Base-by-base conservation (phyloP, 2,329 filamentous ascomycete species). In the Colletotrichum eremochloae region DNA sequence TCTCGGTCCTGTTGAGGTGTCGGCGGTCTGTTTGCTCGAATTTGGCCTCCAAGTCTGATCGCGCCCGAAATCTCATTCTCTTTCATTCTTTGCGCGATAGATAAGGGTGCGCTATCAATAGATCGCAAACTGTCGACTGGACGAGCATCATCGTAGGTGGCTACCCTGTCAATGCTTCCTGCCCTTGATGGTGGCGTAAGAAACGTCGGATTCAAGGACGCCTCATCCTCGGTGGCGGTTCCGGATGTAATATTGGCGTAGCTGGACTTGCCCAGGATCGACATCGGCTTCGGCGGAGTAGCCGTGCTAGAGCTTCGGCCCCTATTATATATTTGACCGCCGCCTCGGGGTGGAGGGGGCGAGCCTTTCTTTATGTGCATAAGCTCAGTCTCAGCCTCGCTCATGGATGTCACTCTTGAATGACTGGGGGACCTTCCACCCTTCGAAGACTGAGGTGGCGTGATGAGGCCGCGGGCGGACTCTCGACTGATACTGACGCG, bases 321-420 rank as follows among this genome's bases (percentile, higher is more conserved):
- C 50, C 70, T 75, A 60, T 79, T 78, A 42, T 77, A 76, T 9
- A 81, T 76, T 60, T 74, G 67, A 11, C 78, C 77, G 14, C 77
- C 74, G 15, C 78, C 76, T 72, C 77, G 73, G 33, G 76, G 73
- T 18, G 79, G 76, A 0, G 81, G 78, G 11, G 82, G 81, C 18
- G 83, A 81, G 1, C 73, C 78, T 68, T 78, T 80, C 3, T 80
- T 83, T 71, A 88, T 84, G 57, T 82, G 81, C 56, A 81, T 82
- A 8, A 88, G 77, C 24, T 81, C 80, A 33, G 83, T 74, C 73
- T 86, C 83, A 0, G 86, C 86, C 40, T 82, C 82, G 64, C 81
- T 85, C 20, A 75, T 77, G 14, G 78, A 79, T 1, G 81, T 80
- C n/a, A 77, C 76, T 63, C 69, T 77, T 67, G 69, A 79, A 62